phyloP scores from a whole-genome alignment of 148 eudicot genomes.

The Beta vulgaris region DNA sequence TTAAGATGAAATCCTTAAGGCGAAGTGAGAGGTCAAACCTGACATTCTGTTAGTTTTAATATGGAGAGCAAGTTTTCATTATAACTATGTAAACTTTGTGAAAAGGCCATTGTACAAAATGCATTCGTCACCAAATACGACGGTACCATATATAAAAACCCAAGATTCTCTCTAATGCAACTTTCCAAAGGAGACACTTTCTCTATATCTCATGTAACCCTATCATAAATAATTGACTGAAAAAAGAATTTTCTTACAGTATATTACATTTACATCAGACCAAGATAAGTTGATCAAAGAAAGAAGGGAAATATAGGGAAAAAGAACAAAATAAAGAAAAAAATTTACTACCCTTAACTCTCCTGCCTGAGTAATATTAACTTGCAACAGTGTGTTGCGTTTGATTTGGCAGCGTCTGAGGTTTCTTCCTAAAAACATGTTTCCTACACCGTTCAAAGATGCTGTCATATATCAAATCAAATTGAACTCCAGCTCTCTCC shows the following conservation, averaged over 20 bases:
- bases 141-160: too few species aligned
- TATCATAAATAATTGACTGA: not conserved
- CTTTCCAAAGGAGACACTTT: too few species aligned
- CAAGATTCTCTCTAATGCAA: too few species aligned
- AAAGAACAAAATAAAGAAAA: not conserved
- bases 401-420: constrained; percentile 65
- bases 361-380: constrained; percentile 7
- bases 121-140: too few species aligned
- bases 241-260: constrained; percentile 15
- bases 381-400: constrained; percentile 24
- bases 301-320: not conserved
- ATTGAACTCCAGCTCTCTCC: constrained; percentile 87
- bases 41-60: too few species aligned
- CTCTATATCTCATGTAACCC: too few species aligned
- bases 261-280: constrained; percentile 29
- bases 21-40: too few species aligned
- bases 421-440: constrained; percentile 64
- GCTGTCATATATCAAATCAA: constrained; percentile 85
- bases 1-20: too few species aligned
- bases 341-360: constrained; percentile 16
- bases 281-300: not conserved
- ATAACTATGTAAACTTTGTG: too few species aligned
- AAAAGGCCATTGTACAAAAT: too few species aligned
- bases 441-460: constrained; percentile 91
- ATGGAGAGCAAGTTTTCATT: too few species aligned